These are phyloP conservation scores for Mortierella antarctica DNA, from an alignment of 192 early-diverging fungal genomes.

Conservation along the genomic window DNA sequence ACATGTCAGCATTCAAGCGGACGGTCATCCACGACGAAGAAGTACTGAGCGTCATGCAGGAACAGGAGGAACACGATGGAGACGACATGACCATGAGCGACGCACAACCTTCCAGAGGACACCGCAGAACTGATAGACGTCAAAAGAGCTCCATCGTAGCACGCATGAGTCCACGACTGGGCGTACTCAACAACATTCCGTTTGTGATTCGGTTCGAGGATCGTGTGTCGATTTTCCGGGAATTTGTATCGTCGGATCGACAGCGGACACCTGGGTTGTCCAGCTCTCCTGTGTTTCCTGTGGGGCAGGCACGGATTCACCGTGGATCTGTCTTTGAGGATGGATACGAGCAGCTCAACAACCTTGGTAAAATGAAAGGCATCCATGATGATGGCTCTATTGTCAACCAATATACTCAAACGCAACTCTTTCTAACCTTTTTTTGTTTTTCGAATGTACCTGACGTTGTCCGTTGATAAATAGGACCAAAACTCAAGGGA, in stretches of 20 bases:
- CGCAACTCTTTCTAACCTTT: not conserved
- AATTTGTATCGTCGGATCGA: slow-evolving; percentile 79
- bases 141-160: slow-evolving; percentile 41
- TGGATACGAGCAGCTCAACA: slow-evolving; percentile 80
- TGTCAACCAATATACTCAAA: not conserved
- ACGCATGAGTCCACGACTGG: slow-evolving; percentile 62
- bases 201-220: slow-evolving; percentile 94
- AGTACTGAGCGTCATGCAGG: slow-evolving; percentile 53
- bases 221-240: slow-evolving; percentile 86
- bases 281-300: slow-evolving; percentile 10
- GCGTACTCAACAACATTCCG: slow-evolving; percentile 83
- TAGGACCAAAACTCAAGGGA: slow-evolving; percentile 74
- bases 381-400: not conserved
- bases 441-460: no score
- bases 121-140: slow-evolving; percentile 19
- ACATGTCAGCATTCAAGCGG: slow-evolving; percentile 67
- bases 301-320: slow-evolving; percentile 67
- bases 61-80: slow-evolving; percentile 12
- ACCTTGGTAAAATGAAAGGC: slow-evolving; percentile 57
- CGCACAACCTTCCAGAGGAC: slow-evolving; percentile 11
- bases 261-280: slow-evolving; percentile 24
- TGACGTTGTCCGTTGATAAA: not conserved
- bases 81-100: slow-evolving; percentile 18
- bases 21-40: slow-evolving; percentile 65
- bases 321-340: slow-evolving; percentile 91